Conservation (phyloP, 108 stramenopile genomes). For the Skeletonema grethae region DNA sequence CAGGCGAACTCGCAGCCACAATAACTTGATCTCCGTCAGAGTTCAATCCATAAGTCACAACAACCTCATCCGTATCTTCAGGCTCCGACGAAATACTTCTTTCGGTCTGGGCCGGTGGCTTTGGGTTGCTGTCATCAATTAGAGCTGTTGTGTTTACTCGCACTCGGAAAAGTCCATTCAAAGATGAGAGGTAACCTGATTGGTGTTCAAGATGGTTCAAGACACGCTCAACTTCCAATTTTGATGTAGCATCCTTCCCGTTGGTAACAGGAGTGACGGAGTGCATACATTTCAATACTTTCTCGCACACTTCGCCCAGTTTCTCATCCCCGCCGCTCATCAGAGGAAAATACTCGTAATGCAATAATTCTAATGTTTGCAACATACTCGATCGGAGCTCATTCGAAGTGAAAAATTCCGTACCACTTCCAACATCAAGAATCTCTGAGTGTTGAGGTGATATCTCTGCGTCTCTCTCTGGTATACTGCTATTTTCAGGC, state of each 20-base stretch:
- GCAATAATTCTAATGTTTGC: slow-evolving; percentile 9
- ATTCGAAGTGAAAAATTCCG: background rate
- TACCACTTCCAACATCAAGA: background rate
- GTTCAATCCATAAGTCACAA: slow-evolving; percentile 5
- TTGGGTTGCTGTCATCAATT: background rate
- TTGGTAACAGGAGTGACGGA: slow-evolving; percentile 9
- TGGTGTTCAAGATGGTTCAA: slow-evolving; percentile 39
- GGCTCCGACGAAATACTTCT: background rate
- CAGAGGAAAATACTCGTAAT: slow-evolving; percentile 26
- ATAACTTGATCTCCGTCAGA: slow-evolving; percentile 14
- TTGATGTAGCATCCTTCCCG: slow-evolving; percentile 5
- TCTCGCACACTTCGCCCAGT: slow-evolving; percentile 2
- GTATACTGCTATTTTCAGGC: background rate
- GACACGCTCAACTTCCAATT: slow-evolving; percentile 14
- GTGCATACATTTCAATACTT: slow-evolving; percentile 16
- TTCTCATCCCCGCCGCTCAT: slow-evolving; percentile 9
- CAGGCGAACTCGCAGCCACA: background rate
- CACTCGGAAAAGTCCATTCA: slow-evolving; percentile 25
- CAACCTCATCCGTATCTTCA: background rate
- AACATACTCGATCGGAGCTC: slow-evolving; percentile 8
- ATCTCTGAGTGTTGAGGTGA: background rate
- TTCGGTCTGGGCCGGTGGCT: background rate
- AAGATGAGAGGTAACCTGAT: slow-evolving; percentile 19
- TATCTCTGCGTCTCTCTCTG: background rate
- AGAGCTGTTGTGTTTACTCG: slow-evolving; percentile 9